Base-by-base conservation (phyloP, 2,329 filamentous ascomycete species). In the Colletotrichum sp. region DNA sequence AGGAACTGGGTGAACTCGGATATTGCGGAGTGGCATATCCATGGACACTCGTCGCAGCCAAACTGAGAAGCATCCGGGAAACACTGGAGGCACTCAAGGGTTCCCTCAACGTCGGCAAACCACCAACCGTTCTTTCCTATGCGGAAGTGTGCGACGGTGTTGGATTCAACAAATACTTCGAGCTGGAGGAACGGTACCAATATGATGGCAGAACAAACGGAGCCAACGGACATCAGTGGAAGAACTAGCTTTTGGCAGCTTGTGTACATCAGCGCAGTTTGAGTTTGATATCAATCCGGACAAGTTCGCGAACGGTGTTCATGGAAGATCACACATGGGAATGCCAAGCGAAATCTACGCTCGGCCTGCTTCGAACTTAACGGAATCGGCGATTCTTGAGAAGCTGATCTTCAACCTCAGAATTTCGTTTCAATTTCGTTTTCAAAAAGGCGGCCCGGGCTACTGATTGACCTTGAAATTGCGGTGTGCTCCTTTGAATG, bases 101-200 rank as follows among this genome's bases (percentile, higher is more conserved):
- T 27, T 85, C 83, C n/a, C 81, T 89, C 78, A 83, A 81, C 1
- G 80, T 83, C 8, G 87, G 86, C 1, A 81, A 82, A 4, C 87
- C 87, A 3, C 85, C 86, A 2, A 84, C 83, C 77, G 85, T 88
- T 56, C 75, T 88, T 32, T 83, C 83, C 1, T 88, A 87, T 70
- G 79, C 79, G 0, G 85, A 89, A 62, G 86, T 89, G 0, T 87
- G 85, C 48, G 83, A 86, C 13, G 85, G 85, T 0, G 86, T 88
- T 25, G 87, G 87, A 0, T 88, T 88, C 69, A 84, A 85, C 61
- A 83, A 86, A 34, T 87, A 87, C 71, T 87, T 8, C 56, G 48
- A 76, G 34, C 58, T 68, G 39, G 69, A 76, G 69, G 74, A 76
- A 55, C 62, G 62, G 10, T 69, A 72, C 22, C 62, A 68, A 28